phyloP scores from a whole-genome alignment of 2,329 filamentous ascomycete genomes.

The Shiraia sp. region DNA sequence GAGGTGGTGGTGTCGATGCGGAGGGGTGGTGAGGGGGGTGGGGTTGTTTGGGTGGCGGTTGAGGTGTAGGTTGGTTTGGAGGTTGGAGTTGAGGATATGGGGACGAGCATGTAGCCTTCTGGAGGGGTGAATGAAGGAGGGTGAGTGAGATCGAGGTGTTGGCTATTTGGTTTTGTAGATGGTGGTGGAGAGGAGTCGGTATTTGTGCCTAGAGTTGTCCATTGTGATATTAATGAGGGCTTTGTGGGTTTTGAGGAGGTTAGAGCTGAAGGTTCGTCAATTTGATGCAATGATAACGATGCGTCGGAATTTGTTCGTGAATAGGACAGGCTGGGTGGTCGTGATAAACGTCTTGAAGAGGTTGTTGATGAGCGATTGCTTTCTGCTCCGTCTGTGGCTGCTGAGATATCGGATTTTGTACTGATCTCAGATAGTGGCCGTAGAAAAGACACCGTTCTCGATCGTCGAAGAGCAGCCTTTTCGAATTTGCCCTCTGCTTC shows the following conservation, averaged over 20 bases:
- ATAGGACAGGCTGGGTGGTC: constrained; percentile 27
- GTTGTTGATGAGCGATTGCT: constrained; percentile 23
- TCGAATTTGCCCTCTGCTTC: constrained; percentile 26
- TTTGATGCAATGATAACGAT: constrained; percentile 16
- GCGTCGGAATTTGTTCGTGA: constrained; percentile 27
- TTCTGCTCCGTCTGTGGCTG: constrained; percentile 7
- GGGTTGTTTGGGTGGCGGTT: constrained; percentile 35
- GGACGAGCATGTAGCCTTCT: constrained; percentile 1
- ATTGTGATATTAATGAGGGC: constrained; percentile 6
- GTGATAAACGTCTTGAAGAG: constrained; percentile 19
- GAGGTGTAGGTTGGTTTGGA: constrained; percentile 14
- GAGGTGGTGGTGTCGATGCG: constrained; percentile 16
- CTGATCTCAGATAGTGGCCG: constrained; percentile 29
- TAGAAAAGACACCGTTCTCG: constrained; percentile 36
- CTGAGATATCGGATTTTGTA: constrained; percentile 14
- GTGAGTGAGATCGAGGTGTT: background rate
- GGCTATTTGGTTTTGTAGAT: background rate
- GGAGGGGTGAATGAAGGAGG: background rate
- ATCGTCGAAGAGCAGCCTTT: constrained; percentile 24
- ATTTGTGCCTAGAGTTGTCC: background rate
- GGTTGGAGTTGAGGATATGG: background rate
- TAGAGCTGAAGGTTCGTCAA: constrained; percentile 10
- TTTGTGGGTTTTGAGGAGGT: constrained; percentile 10
- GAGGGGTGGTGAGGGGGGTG: constrained; percentile 10
- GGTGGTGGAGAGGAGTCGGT: background rate